A percentile compares a stretch with the other conserved stretches of the same genome.
Conservation (phyloP, 2,329 filamentous ascomycete species). For the Neofusicoccum kwambonambiense region DNA sequence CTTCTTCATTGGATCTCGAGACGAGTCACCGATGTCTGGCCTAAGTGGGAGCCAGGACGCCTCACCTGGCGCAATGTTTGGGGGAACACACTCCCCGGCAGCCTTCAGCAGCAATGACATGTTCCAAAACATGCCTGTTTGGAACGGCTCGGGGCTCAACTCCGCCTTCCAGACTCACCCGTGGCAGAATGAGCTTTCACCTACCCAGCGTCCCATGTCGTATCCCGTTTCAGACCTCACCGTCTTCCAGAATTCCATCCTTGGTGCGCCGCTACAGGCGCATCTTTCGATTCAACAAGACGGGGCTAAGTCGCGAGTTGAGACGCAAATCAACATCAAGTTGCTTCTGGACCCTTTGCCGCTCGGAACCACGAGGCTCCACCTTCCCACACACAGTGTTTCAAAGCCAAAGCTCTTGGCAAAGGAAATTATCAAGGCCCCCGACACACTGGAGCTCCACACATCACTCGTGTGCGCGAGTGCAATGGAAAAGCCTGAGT, state of each 20-base stretch:
- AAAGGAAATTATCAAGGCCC: slow-evolving; percentile 65
- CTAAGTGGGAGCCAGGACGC: slow-evolving; percentile 4
- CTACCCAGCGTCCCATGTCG: not conserved
- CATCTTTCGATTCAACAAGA: slow-evolving; percentile 9
- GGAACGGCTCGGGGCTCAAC: not conserved
- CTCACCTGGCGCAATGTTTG: slow-evolving; percentile 4
- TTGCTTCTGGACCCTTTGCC: slow-evolving; percentile 77
- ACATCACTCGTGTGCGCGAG: slow-evolving; percentile 88
- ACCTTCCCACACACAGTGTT: slow-evolving; percentile 85
- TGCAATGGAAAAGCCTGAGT: slow-evolving; percentile 74
- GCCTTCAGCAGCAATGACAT: not conserved
- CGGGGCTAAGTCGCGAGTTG: slow-evolving; percentile 76
- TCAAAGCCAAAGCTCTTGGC: slow-evolving; percentile 89
- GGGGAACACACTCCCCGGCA: slow-evolving; percentile 4
- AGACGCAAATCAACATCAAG: slow-evolving; percentile 91
- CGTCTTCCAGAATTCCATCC: not conserved
- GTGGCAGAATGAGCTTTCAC: slow-evolving; percentile 11
- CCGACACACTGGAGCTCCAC: slow-evolving; percentile 76
- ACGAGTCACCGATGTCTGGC: slow-evolving; percentile 16
- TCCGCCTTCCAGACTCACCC: not conserved
- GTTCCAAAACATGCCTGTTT: slow-evolving; percentile 10
- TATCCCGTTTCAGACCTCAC: not conserved
- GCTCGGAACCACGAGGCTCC: slow-evolving; percentile 72
- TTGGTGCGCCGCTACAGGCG: not conserved
- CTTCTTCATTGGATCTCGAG: slow-evolving; percentile 15